phyloP scores from a whole-genome alignment of 192 early-diverging fungal species.

The Podila minutissima region DNA sequence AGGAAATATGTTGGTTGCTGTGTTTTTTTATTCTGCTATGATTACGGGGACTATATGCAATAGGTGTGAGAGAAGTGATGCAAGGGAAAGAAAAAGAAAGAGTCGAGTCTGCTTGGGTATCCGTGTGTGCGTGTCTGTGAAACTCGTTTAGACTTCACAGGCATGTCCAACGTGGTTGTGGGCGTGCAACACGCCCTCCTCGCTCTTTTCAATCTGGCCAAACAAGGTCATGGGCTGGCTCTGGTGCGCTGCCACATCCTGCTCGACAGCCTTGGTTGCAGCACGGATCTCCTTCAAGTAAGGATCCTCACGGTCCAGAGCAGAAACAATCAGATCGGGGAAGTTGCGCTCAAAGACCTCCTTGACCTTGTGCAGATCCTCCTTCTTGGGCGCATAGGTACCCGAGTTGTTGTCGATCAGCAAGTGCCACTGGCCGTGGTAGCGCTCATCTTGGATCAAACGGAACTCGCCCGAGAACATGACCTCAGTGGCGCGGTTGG shows the following conservation, averaged over 20 bases:
- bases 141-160: conserved; percentile 2
- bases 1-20: too few species aligned
- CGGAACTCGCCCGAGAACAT: conserved; percentile 20
- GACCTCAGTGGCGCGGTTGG: conserved; percentile 15
- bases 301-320: conserved; percentile 20
- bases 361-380: conserved; percentile 15
- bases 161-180: not conserved
- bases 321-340: conserved; percentile 13
- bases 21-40: too few species aligned
- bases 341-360: conserved; percentile 12
- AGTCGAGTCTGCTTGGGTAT: not conserved
- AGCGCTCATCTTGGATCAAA: not conserved
- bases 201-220: conserved; percentile 2
- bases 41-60: too few species aligned
- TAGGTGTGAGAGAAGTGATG: too few species aligned
- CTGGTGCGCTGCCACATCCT: conserved; percentile 1
- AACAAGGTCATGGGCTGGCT: conserved; percentile 3
- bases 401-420: conserved; percentile 31
- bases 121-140: not conserved
- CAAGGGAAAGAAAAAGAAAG: too few species aligned
- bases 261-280: conserved; percentile 1
- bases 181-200: not conserved
- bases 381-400: conserved; percentile 19
- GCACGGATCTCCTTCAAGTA: conserved; percentile 8
- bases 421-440: conserved; percentile 9